These are phyloP conservation scores for Phlegmacium glaucopus DNA, from an alignment of 768 basidiomycete species.

Conservation along the genomic window DNA sequence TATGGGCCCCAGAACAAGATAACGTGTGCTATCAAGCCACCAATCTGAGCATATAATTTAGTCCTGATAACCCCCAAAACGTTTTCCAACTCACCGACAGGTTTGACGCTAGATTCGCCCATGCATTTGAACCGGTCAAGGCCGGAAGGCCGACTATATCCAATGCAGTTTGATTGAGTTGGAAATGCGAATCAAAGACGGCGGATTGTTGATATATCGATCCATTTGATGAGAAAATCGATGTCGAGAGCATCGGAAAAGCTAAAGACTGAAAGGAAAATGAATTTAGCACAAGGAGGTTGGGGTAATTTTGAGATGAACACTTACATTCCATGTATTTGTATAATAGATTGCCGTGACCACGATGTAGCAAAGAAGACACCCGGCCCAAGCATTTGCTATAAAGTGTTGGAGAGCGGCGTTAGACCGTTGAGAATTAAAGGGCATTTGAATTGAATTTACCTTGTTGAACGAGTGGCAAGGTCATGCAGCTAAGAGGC, in stretches of 20 bases:
- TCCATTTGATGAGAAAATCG: conserved; percentile 54
- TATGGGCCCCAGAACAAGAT: conserved; percentile 57
- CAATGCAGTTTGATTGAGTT: conserved; percentile 53
- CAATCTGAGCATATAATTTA: conserved; percentile 50
- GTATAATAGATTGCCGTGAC: conserved; percentile 59
- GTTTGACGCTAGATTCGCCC: conserved; percentile 45
- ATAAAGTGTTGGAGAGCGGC: not conserved
- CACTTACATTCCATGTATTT: conserved; percentile 56
- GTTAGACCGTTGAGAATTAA: conserved; percentile 1
- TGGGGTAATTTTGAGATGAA: not conserved
- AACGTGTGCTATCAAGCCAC: conserved; percentile 54
- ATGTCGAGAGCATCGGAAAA: conserved; percentile 60
- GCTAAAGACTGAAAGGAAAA: conserved; percentile 39
- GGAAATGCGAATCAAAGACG: conserved; percentile 49
- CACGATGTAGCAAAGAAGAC: conserved; percentile 46
- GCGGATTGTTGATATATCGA: conserved; percentile 49
- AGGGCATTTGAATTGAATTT: not conserved
- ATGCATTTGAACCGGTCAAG: conserved; percentile 51
- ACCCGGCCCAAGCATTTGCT: conserved; percentile 60
- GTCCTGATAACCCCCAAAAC: too few relatives aligned
- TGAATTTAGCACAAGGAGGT: not conserved
- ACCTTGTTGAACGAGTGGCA: conserved; percentile 57
- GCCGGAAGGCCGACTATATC: conserved; percentile 45
- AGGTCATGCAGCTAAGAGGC: conserved; percentile 43
- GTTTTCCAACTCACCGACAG: conserved; percentile 46